These are phyloP conservation scores for Nemania bipapillata DNA, from an alignment of 2,329 filamentous ascomycete species.

Conservation along the genomic window DNA sequence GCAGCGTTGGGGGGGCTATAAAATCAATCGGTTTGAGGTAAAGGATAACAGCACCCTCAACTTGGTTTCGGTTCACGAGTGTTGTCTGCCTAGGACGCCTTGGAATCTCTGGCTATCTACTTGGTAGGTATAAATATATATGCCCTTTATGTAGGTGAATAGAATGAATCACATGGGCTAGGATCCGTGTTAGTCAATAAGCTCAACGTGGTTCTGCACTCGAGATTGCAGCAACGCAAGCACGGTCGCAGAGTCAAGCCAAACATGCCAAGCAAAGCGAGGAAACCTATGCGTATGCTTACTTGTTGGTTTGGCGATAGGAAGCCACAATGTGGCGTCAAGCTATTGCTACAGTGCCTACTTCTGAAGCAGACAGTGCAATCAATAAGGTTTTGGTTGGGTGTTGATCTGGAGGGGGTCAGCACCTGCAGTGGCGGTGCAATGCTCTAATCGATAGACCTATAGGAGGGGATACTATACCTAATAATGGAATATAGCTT, in stretches of 20 bases:
- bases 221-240: slow-evolving; percentile 12
- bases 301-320: neutral
- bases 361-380: too few species aligned
- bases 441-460: slow-evolving; percentile 31
- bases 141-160: slow-evolving; percentile 1
- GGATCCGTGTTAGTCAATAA: slow-evolving; percentile 34
- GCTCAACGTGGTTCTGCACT: slow-evolving; percentile 36
- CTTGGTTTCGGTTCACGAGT: slow-evolving; percentile 12
- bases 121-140: too few species aligned
- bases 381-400: neutral
- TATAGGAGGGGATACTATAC: slow-evolving; percentile 25
- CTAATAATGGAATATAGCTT: slow-evolving; percentile 22
- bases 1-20: slow-evolving; percentile 27
- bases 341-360: neutral
- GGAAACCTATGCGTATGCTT: slow-evolving; percentile 2
- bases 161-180: slow-evolving; percentile 3
- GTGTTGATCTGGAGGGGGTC: neutral
- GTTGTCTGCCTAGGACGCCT: slow-evolving; percentile 7
- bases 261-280: slow-evolving; percentile 29
- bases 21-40: slow-evolving; percentile 18
- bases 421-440: neutral
- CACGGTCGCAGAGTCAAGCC: slow-evolving; percentile 22
- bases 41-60: slow-evolving; percentile 11
- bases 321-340: slow-evolving; percentile 30
- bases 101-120: neutral